Conservation (phyloP, 1,139 yeast species). For the Suhomyces yuchorum region DNA sequence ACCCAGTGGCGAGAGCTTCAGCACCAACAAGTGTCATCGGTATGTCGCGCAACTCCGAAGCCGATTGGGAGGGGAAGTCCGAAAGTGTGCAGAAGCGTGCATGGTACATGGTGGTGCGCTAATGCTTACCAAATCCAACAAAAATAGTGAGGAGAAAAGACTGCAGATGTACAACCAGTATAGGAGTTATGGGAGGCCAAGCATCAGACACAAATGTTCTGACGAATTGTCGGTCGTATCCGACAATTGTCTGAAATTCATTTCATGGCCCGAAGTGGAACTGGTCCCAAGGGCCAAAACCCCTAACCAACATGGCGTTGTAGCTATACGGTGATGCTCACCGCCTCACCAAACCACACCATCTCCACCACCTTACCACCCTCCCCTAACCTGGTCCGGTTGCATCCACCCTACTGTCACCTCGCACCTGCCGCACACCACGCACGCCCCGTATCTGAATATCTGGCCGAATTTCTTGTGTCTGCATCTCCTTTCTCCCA, state of each 20-base stretch:
- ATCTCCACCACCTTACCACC: background rate
- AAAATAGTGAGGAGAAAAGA: slow-evolving; percentile 10
- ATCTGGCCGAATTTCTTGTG: background rate
- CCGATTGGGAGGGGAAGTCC: slow-evolving; percentile 10
- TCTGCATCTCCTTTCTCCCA: background rate
- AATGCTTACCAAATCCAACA: slow-evolving; percentile 12
- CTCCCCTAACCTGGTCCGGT: background rate
- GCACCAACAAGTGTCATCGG: background rate
- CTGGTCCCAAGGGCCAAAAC: too few relatives aligned
- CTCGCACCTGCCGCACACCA: background rate
- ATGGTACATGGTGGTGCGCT: background rate
- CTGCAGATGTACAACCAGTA: background rate
- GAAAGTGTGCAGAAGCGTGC: slow-evolving; percentile 5
- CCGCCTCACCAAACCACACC: background rate
- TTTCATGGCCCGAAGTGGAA: too few relatives aligned
- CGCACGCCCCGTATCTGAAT: background rate
- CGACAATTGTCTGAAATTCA: background rate
- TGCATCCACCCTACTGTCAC: background rate
- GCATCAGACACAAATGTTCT: background rate
- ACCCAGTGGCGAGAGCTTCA: background rate
- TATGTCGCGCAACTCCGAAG: slow-evolving; percentile 4
- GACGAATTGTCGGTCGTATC: background rate
- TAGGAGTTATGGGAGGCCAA: slow-evolving; percentile 1
- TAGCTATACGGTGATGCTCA: background rate
- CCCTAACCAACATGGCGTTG: too few relatives aligned